Conservation (phyloP, 108 stramenopile species). For the Mediolabrus comicus region DNA sequence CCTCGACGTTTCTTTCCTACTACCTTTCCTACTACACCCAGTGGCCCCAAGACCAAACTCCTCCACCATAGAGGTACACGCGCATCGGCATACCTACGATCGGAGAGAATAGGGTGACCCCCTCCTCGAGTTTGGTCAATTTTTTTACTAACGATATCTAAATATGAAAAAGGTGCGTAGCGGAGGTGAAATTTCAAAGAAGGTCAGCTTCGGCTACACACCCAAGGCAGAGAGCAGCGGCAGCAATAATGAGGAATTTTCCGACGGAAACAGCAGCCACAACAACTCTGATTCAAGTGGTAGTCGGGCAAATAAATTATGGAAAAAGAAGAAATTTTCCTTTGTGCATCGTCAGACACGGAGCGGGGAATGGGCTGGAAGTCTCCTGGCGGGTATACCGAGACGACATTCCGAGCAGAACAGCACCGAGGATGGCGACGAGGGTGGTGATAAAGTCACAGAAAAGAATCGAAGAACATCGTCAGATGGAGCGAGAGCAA, state of each 20-base stretch:
- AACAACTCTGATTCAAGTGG: neutral
- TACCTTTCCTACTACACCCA: no score
- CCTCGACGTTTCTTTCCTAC: no score
- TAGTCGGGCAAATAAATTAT: neutral
- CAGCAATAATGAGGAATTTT: neutral
- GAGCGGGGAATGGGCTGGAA: neutral
- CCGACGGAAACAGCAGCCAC: neutral
- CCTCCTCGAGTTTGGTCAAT: no score
- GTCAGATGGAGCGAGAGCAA: neutral
- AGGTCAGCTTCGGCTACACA: neutral
- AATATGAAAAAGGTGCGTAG: neutral
- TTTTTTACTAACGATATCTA: no score
- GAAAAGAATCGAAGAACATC: neutral
- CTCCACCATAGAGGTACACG: no score
- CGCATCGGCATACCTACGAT: no score
- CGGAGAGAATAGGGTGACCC: no score
- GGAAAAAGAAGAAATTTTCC: neutral
- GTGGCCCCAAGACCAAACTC: no score
- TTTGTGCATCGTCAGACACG: neutral
- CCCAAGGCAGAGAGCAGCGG: neutral
- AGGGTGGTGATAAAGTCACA: neutral
- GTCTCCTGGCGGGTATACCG: neutral
- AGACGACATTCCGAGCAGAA: slow-evolving; percentile 5
- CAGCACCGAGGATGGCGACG: no score
- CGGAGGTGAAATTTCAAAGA: neutral